Percentiles rank a stretch among this genome's conserved stretches.
These are phyloP conservation scores for Phanerochaete sordida DNA, from an alignment of 768 basidiomycete genomes.

Conservation along the genomic window DNA sequence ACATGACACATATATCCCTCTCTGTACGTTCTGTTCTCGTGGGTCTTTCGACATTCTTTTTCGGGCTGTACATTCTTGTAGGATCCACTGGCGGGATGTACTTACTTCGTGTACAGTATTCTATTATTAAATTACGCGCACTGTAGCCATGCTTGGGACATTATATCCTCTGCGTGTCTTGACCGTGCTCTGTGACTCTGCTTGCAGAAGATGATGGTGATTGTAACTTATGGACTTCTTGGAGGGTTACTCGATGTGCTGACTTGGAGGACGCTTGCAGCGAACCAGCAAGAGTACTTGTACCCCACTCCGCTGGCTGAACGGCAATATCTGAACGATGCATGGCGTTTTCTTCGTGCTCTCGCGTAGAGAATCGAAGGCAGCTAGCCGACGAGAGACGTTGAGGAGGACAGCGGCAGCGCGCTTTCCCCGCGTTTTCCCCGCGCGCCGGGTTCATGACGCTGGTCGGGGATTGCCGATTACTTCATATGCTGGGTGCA, in stretches of 20 bases:
- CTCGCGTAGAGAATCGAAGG: no score
- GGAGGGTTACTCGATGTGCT: no score
- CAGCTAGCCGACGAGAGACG: no score
- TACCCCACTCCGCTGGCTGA: no score
- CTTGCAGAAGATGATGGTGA: background rate
- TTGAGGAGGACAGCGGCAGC: no score
- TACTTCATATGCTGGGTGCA: conserved; percentile 1
- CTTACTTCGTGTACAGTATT: conserved; percentile 4
- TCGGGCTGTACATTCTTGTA: conserved; percentile 1
- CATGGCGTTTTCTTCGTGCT: no score
- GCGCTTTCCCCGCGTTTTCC: background rate
- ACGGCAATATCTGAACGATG: no score
- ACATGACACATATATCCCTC: background rate
- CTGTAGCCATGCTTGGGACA: conserved; percentile 6
- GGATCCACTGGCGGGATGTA: conserved; percentile 1
- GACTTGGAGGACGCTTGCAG: no score
- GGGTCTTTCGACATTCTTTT: no score
- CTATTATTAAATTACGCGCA: background rate
- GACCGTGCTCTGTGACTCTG: background rate
- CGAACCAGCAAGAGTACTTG: no score
- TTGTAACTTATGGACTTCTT: no score
- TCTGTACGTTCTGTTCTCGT: no score
- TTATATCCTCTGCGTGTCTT: background rate
- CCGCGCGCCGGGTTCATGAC: background rate
- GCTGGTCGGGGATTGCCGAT: conserved; percentile 10